These are phyloP conservation scores for Maudiozyma humilis DNA, from an alignment of 1,139 yeast species.

Conservation along the genomic window DNA sequence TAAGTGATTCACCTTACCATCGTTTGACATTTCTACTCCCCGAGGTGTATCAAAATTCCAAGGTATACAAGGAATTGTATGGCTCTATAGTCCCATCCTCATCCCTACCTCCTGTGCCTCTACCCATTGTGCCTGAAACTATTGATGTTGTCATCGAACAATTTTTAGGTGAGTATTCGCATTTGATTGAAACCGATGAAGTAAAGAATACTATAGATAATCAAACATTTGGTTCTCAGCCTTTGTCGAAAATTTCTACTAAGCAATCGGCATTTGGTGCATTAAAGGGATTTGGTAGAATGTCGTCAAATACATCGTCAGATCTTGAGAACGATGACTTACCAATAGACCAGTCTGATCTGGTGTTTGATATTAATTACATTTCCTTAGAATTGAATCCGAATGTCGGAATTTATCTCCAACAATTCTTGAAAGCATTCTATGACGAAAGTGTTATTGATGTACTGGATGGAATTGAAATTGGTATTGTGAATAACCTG, in stretches of 20 bases:
- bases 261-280: background rate
- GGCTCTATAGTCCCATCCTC: slow-evolving; percentile 55
- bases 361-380: slow-evolving; percentile 17
- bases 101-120: slow-evolving; percentile 56
- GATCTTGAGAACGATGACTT: background rate
- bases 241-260: background rate
- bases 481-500: slow-evolving; percentile 45
- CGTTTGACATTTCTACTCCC: slow-evolving; percentile 65
- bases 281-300: background rate
- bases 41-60: slow-evolving; percentile 38
- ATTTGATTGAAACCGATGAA: slow-evolving; percentile 1
- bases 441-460: slow-evolving; percentile 38
- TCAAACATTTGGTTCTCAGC: background rate
- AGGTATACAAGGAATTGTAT: slow-evolving; percentile 38
- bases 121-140: slow-evolving; percentile 47
- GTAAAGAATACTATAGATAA: background rate
- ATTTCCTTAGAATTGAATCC: slow-evolving; percentile 19
- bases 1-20: slow-evolving; percentile 78
- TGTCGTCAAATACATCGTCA: background rate
- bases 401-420: slow-evolving; percentile 9
- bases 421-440: slow-evolving; percentile 26
- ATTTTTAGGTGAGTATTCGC: slow-evolving; percentile 24
- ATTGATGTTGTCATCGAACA: slow-evolving; percentile 36
- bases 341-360: slow-evolving; percentile 9
- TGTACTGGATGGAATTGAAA: slow-evolving; percentile 58